A percentile compares a stretch with the other conserved stretches of the same genome.
phyloP scores from a whole-genome alignment of 2,329 filamentous ascomycete genomes.

The Xylariaceae sp. region DNA sequence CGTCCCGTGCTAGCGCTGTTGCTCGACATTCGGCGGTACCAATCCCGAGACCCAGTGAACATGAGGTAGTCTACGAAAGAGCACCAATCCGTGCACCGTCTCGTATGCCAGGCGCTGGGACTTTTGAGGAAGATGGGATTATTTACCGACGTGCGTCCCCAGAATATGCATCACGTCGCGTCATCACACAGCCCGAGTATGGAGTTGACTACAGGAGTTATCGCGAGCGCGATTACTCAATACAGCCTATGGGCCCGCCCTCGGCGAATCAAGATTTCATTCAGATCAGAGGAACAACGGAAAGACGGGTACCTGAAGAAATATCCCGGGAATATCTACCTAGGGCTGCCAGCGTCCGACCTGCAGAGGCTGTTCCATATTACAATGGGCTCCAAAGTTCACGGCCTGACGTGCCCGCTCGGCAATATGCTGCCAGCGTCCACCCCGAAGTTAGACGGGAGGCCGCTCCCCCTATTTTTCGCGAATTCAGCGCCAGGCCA shows the following conservation, averaged over 20 bases:
- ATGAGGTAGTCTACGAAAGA: constrained; percentile 69
- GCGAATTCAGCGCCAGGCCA: constrained; percentile 40
- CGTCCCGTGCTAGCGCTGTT: constrained; percentile 45
- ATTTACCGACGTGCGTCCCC: constrained; percentile 58
- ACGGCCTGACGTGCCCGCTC: constrained; percentile 44
- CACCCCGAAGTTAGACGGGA: constrained; percentile 44
- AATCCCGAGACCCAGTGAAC: constrained; percentile 46
- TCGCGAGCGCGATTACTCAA: constrained; percentile 61
- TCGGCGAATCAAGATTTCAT: constrained; percentile 50
- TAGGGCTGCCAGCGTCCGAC: constrained; percentile 61
- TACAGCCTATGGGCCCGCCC: constrained; percentile 48
- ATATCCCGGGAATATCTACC: constrained; percentile 55
- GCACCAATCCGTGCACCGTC: constrained; percentile 54
- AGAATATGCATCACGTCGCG: constrained; percentile 53
- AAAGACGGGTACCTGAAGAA: constrained; percentile 49
- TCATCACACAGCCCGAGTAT: constrained; percentile 66
- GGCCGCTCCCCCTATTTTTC: constrained; percentile 29
- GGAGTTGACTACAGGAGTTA: constrained; percentile 56
- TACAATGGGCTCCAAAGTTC: constrained; percentile 50
- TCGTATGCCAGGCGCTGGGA: constrained; percentile 50
- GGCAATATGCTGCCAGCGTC: constrained; percentile 51
- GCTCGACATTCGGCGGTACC: constrained; percentile 56
- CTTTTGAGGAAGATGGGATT: constrained; percentile 53
- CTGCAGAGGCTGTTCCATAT: constrained; percentile 49
- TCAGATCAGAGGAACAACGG: constrained; percentile 47